A percentile compares a stretch with the other conserved stretches of the same genome.
Evolutionary conservation across 768 basidiomycete genomes (phyloP).

Genomic region (Chalciporus pseudorubinellus): DNA sequence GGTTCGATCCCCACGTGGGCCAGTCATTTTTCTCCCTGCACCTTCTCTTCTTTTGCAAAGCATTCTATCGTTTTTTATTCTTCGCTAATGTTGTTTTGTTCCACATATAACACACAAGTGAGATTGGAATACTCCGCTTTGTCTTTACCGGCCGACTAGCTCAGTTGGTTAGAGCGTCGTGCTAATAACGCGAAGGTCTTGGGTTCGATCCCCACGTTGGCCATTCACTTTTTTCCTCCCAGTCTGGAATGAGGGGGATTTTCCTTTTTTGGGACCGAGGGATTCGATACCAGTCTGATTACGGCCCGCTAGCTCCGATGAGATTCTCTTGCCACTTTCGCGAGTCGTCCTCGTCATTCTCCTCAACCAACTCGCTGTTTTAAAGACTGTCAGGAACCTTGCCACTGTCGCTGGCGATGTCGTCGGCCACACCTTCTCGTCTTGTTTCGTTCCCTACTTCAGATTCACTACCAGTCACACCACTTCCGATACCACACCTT

Average conservation of each 20-base stretch:
- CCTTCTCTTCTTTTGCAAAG: too few species aligned
- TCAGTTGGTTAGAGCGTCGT: slow-evolving; percentile 36
- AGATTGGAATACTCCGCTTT: too few species aligned
- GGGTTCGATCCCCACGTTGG: slow-evolving; percentile 80
- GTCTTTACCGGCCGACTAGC: slow-evolving; percentile 30
- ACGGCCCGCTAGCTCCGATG: slow-evolving; percentile 18
- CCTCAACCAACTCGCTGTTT: slow-evolving; percentile 1
- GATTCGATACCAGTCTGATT: slow-evolving; percentile 21
- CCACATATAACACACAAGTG: too few species aligned
- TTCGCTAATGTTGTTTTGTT: too few species aligned
- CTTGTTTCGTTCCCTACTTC: slow-evolving; percentile 34
- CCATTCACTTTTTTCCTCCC: slow-evolving; percentile 30
- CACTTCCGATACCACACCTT: slow-evolving; percentile 45
- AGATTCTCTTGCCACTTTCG: neutral
- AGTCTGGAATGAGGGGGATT: neutral
- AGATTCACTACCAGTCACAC: slow-evolving; percentile 23
- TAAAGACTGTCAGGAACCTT: slow-evolving; percentile 5
- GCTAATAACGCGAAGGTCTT: slow-evolving; percentile 50
- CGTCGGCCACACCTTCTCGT: slow-evolving; percentile 8
- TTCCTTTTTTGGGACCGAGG: slow-evolving; percentile 17
- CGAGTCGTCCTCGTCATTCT: neutral
- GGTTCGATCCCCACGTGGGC: slow-evolving; percentile 42
- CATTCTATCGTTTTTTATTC: too few species aligned
- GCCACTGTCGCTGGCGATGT: slow-evolving; percentile 20
- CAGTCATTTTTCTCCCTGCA: slow-evolving; percentile 14